phyloP scores from a whole-genome alignment of 2,329 filamentous ascomycete genomes.

The Diaporthe eres region DNA sequence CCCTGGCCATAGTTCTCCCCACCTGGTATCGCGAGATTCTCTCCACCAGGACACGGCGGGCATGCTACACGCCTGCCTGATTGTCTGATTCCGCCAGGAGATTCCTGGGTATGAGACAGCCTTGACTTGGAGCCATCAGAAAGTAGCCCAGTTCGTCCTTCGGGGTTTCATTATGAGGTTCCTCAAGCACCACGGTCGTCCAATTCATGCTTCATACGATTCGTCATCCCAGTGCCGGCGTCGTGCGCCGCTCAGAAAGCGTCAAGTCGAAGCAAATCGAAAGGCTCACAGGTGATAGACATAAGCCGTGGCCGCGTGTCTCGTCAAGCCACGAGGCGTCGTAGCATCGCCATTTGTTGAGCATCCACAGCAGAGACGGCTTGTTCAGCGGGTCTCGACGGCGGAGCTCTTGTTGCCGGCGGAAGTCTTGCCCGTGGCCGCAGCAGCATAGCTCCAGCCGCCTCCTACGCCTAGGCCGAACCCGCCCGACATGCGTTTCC shows the following conservation, averaged over 20 bases:
- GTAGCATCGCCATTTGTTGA: not conserved
- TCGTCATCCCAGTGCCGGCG: not conserved
- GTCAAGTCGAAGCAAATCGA: not conserved
- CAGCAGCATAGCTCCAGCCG: slow-evolving; percentile 60
- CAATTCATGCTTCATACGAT: slow-evolving; percentile 11
- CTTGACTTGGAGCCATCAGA: not conserved
- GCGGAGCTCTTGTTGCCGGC: slow-evolving; percentile 35
- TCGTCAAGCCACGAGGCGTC: slow-evolving; percentile 18
- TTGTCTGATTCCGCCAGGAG: not conserved
- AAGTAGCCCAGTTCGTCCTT: not conserved
- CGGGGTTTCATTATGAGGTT: not conserved
- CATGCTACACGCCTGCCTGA: not conserved
- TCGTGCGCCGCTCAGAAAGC: not conserved
- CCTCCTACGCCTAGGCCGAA: slow-evolving; percentile 51
- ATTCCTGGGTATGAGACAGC: not conserved
- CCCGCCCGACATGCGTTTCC: slow-evolving; percentile 65
- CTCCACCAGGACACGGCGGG: not conserved
- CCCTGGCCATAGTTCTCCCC: no score
- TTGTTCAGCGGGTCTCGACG: slow-evolving; percentile 39
- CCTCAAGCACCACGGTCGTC: not conserved
- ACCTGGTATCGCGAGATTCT: not conserved
- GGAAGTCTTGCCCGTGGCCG: slow-evolving; percentile 38
- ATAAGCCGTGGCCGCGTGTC: not conserved
- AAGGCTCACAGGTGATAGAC: not conserved
- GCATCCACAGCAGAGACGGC: not conserved